Conservation (phyloP, 108 stramenopile species). For the Pseudonitzschia pungens region DNA sequence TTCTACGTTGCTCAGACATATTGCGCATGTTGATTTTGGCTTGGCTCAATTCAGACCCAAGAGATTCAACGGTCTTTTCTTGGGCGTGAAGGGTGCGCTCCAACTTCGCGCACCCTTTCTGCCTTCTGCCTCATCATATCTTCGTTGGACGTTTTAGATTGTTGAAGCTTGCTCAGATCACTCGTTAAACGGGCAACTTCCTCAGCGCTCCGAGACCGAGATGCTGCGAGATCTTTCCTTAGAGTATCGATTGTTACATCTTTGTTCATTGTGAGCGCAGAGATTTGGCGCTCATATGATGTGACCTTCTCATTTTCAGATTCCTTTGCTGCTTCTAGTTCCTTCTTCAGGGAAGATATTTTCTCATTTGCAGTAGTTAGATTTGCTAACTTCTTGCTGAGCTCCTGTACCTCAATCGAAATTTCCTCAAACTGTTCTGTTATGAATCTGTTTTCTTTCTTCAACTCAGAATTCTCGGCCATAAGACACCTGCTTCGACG, state of each 20-base stretch:
- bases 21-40: conserved; percentile 71
- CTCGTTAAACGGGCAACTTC: conserved; percentile 43
- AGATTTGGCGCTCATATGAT: conserved; percentile 51
- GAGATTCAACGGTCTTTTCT: conserved; percentile 68
- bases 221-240: conserved; percentile 52
- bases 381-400: conserved; percentile 42
- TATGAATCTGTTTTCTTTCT: background rate
- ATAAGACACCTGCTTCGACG: background rate
- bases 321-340: conserved; percentile 51
- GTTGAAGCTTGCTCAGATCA: conserved; percentile 43
- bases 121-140: conserved; percentile 58
- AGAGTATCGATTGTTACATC: conserved; percentile 73
- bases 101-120: conserved; percentile 62
- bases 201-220: conserved; percentile 38
- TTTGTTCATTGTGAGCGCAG: conserved; percentile 49
- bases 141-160: conserved; percentile 42
- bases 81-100: conserved; percentile 78
- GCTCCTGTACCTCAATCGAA: conserved; percentile 32
- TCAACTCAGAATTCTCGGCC: background rate
- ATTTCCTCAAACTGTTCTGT: background rate
- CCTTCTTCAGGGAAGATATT: conserved; percentile 32
- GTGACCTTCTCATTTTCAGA: conserved; percentile 48
- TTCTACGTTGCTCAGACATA: conserved; percentile 56
- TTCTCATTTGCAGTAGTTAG: conserved; percentile 14
- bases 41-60: conserved; percentile 81